Conservation (phyloP, 805 yeast genomes). For the Metschnikowia reukaufii region DNA sequence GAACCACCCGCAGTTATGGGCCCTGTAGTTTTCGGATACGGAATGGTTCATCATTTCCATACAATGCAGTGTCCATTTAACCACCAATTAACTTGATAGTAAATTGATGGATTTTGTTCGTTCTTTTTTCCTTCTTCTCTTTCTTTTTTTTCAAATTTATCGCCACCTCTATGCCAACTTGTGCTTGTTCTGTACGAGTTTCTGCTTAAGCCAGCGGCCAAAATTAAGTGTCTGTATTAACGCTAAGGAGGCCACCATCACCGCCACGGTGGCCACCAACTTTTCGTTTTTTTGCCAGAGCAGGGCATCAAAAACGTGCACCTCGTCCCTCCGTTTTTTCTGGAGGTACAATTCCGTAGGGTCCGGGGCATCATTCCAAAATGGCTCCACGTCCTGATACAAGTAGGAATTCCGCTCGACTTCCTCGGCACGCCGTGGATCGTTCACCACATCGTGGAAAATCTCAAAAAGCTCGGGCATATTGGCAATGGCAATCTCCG, state of each 20-base stretch:
- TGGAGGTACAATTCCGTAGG: constrained; percentile 32
- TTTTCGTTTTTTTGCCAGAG: constrained; percentile 52
- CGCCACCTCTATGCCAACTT: not conserved
- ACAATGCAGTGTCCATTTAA: too few relatives aligned
- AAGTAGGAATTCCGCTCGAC: not conserved
- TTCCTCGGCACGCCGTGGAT: constrained; percentile 40
- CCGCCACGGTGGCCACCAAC: constrained; percentile 40
- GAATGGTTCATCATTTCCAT: too few relatives aligned
- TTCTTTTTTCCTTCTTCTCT: not conserved
- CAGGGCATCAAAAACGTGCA: constrained; percentile 44
- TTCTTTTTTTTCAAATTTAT: not conserved
- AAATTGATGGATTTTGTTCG: too few relatives aligned
- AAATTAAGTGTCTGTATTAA: constrained; percentile 17
- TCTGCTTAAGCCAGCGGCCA: constrained; percentile 10
- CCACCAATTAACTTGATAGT: too few relatives aligned
- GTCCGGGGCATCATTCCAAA: constrained; percentile 22
- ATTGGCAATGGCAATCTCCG: constrained; percentile 29
- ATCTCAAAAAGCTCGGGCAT: constrained; percentile 40
- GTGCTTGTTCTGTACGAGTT: not conserved
- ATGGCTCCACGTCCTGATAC: constrained; percentile 22
- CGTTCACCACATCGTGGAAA: constrained; percentile 57
- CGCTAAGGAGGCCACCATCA: constrained; percentile 23
- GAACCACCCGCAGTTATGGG: too few relatives aligned
- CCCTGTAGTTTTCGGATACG: too few relatives aligned
- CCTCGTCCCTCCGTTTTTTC: constrained; percentile 32